These are phyloP conservation scores for Calonectria honghensis DNA, from an alignment of 2,329 filamentous ascomycete genomes.

Conservation along the genomic window DNA sequence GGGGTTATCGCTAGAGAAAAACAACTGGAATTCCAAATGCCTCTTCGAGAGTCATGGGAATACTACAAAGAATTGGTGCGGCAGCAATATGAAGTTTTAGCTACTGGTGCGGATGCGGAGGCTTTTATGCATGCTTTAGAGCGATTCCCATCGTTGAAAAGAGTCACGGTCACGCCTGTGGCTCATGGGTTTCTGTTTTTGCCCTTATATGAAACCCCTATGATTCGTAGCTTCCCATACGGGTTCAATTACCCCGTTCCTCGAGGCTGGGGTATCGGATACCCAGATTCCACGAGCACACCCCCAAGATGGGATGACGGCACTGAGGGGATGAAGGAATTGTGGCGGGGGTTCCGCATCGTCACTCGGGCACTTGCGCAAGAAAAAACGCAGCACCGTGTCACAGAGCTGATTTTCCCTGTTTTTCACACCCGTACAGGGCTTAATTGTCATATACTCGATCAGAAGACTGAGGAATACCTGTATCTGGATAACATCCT, in stretches of 20 bases:
- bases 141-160: neutral
- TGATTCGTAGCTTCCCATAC: neutral
- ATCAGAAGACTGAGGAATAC: neutral
- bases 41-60: too few species aligned
- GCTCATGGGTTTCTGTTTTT: neutral
- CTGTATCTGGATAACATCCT: neutral
- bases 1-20: neutral
- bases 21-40: too few species aligned
- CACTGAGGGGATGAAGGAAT: too few species aligned
- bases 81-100: too few species aligned
- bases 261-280: too few species aligned
- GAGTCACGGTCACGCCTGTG: neutral
- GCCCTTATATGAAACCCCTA: neutral
- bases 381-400: neutral
- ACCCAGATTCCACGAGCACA: too few species aligned
- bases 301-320: too few species aligned
- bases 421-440: neutral
- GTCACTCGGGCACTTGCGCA: too few species aligned
- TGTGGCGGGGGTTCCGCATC: too few species aligned
- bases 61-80: too few species aligned
- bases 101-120: too few species aligned
- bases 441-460: neutral
- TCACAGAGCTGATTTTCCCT: neutral
- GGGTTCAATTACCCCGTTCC: neutral
- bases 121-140: neutral